Base-by-base conservation (phyloP, 2,329 filamentous ascomycete species). In the Ceratocystis variospora region DNA sequence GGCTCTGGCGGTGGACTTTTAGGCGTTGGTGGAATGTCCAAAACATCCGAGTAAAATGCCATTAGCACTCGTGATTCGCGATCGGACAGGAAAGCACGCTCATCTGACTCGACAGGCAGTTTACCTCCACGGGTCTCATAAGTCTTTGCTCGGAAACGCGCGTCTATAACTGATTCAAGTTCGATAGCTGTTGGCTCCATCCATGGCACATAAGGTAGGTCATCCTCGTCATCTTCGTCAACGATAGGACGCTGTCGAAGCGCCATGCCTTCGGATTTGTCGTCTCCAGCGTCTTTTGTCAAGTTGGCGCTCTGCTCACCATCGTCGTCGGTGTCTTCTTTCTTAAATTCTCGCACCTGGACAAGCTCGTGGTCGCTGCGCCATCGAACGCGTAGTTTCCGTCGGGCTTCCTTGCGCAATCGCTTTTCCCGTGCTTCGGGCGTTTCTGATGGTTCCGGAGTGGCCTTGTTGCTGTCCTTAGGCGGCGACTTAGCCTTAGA, bases 201-300 rank as follows among this genome's bases (percentile, higher is more conserved):
- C 80, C 84, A 83, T 63, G 82, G 76, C 64, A 79, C 77, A 66
- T 82, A 79, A 4, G 79, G 78, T 61, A 79, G 71, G 65, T 83
- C 81, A 28, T 83, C 81, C 0, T 87, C 83, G 2, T 83, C 80
- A 10, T 86, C 81, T 0, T 86, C 82, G 1, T 83, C 81, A 57
- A 79, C 77, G 33, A 79, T 78, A 22, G 73, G 74, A n/a, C 80
- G 77, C 69, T 80, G 79, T 71, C 85, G 86, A 64, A 86, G 76
- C 70, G 87, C 84, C 78, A 87, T 85, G 62, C 88, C 87, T 71
- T 89, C 89, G 4, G 84, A 85, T 62, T 85, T 84, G 71, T 89
- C 86, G 72, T 91, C 88, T 37, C 82, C 82, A 3, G 87, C 87
- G 73, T 91, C 87, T 62, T 84, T 83, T 50, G 87, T 81, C 80